Evolutionary conservation across 1,139 yeast genomes (phyloP).

Genomic region (Suhomyces terraborum): DNA sequence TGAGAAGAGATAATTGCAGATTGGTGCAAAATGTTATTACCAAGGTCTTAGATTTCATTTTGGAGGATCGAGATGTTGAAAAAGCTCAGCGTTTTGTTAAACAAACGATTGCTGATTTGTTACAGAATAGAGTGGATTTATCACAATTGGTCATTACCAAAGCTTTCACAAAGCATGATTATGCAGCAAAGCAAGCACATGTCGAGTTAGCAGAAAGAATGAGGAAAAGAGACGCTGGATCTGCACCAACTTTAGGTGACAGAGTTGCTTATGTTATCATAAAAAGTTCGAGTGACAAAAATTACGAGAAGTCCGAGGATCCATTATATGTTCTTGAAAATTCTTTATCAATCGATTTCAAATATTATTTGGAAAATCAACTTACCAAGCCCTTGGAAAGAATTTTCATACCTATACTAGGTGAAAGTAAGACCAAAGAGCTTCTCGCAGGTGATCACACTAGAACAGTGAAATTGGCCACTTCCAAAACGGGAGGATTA

Average conservation of each 20-base stretch:
- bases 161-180: conserved; percentile 85
- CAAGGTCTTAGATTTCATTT: conserved; percentile 78
- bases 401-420: conserved; percentile 93
- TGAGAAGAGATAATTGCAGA: conserved; percentile 95
- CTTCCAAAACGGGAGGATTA: conserved; percentile 73
- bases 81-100: conserved; percentile 87
- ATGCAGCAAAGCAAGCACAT: conserved; percentile 96
- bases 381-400: conserved; percentile 88
- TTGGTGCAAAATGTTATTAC: conserved; percentile 94
- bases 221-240: conserved; percentile 95
- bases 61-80: conserved; percentile 86
- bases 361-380: conserved; percentile 91
- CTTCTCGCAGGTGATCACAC: conserved; percentile 82
- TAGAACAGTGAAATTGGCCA: conserved; percentile 67
- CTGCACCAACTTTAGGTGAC: conserved; percentile 96
- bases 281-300: conserved; percentile 80
- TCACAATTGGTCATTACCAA: conserved; percentile 94
- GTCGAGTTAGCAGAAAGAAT: conserved; percentile 94
- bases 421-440: conserved; percentile 79
- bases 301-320: conserved; percentile 95
- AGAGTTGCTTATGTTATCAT: conserved; percentile 97
- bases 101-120: conserved; percentile 82
- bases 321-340: conserved; percentile 92
- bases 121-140: conserved; percentile 89
- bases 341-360: conserved; percentile 91